Evolutionary conservation across 2,329 filamentous ascomycete species (phyloP).

Genomic region (Lithohypha guttulata): DNA sequence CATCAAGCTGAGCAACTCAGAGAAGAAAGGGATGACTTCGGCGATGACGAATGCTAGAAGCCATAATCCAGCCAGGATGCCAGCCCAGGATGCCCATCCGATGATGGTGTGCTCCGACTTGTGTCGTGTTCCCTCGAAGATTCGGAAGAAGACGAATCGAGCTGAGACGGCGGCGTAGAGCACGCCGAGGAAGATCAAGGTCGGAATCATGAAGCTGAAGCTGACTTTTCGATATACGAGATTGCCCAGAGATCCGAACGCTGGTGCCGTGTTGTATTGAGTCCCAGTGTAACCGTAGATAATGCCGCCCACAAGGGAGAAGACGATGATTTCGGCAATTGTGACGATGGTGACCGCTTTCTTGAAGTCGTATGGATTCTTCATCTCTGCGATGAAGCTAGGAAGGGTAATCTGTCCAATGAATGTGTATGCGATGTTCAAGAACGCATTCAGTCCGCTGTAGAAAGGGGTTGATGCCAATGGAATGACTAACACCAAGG

Average conservation of each 20-base stretch:
- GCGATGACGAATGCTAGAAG: constrained; percentile 84
- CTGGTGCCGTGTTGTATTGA: constrained; percentile 77
- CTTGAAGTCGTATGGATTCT: constrained; percentile 67
- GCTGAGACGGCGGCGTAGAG: constrained; percentile 83
- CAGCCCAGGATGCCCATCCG: constrained; percentile 70
- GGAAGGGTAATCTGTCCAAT: constrained; percentile 91
- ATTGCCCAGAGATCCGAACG: constrained; percentile 71
- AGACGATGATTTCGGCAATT: constrained; percentile 75
- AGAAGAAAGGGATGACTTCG: constrained; percentile 89
- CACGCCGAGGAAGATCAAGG: constrained; percentile 82
- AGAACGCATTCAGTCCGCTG: constrained; percentile 70
- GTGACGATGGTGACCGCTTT: constrained; percentile 89
- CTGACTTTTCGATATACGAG: constrained; percentile 71
- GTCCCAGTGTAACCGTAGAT: constrained; percentile 60
- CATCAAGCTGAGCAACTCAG: constrained; percentile 49
- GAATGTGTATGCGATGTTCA: constrained; percentile 94
- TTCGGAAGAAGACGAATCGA: constrained; percentile 82
- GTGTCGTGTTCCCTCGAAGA: constrained; percentile 71
- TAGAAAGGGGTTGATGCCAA: constrained; percentile 66
- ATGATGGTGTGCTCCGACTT: constrained; percentile 68
- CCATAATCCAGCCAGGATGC: constrained; percentile 62
- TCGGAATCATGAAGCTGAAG: constrained; percentile 93
- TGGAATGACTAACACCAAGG: constrained; percentile 59
- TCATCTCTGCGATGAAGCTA: constrained; percentile 94
- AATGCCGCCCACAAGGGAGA: constrained; percentile 68